These are phyloP conservation scores for Ogataea degrootiae DNA, from an alignment of 805 yeast genomes.

Conservation along the genomic window DNA sequence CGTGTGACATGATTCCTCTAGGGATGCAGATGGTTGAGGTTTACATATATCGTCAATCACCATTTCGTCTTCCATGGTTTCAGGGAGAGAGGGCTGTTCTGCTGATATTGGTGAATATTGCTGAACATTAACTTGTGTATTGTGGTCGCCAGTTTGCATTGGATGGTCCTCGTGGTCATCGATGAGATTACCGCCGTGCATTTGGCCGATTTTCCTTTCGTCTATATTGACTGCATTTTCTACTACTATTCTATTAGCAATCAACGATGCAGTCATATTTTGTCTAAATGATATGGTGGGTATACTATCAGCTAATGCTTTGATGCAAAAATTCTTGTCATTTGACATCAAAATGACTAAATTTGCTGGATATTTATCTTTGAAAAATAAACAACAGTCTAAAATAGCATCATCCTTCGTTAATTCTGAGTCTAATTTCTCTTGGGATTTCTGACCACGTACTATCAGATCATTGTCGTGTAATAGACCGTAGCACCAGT, in stretches of 20 bases:
- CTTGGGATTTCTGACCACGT: slow-evolving; percentile 58
- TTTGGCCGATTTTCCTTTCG: background rate
- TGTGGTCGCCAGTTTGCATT: background rate
- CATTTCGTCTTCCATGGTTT: slow-evolving; percentile 11
- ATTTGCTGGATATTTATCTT: slow-evolving; percentile 28
- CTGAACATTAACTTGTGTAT: background rate
- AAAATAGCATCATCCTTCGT: slow-evolving; percentile 76
- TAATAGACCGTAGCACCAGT: slow-evolving; percentile 65
- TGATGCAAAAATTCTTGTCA: slow-evolving; percentile 77
- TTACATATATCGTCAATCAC: slow-evolving; percentile 5
- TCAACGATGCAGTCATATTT: slow-evolving; percentile 40
- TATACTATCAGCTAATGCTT: slow-evolving; percentile 64
- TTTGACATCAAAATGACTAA: slow-evolving; percentile 67
- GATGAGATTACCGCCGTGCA: slow-evolving; percentile 3
- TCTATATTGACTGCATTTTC: slow-evolving; percentile 23
- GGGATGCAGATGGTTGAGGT: background rate
- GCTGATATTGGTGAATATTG: background rate
- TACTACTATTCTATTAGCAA: slow-evolving; percentile 35
- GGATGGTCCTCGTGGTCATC: slow-evolving; percentile 1
- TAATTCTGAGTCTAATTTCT: slow-evolving; percentile 42
- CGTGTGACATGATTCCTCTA: slow-evolving; percentile 13
- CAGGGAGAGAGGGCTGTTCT: background rate
- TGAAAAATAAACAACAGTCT: slow-evolving; percentile 74
- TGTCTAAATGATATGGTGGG: slow-evolving; percentile 55
- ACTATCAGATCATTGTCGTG: slow-evolving; percentile 49